Base-by-base conservation (phyloP, 768 basidiomycete genomes). In the Mrakia frigida region DNA sequence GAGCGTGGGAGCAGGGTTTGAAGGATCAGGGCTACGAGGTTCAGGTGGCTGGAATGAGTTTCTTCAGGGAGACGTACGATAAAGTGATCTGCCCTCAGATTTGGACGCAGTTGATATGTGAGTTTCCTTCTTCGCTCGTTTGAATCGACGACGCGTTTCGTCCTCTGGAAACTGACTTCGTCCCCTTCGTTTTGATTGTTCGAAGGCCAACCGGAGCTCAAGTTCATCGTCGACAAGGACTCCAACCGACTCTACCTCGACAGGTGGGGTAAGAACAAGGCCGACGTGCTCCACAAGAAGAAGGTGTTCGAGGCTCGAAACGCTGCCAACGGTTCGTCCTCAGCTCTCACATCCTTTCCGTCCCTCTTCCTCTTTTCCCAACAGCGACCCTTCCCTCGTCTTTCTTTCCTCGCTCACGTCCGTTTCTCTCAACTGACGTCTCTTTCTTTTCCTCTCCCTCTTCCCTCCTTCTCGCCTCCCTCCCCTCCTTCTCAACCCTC, bases 21-120 rank as follows among this genome's bases (percentile, higher is more conserved):
- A n/a, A 43, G 6, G 60, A 9, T 18, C 33, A 63, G 50, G 3
- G 25, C 1, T 6, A 68, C 65, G 2, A 37, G 43, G 59, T 41
- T 7, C 4, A 21, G 21, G 52, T 74, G 14, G 73, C 25, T 7
- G 77, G 77, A 9, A 16, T 70, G 68, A 70, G 73, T 16, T 78
- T 78, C 77, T 43, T 78, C 69, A 28, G 73, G 6, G 37, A 28
- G 41, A 43, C 3, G 14, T 78, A 74, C 37, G 77, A 78, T 25
- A 23, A 31, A 3, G 59, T 53, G 72, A 68, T 59, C 7, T 74
- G 73, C 56, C 52, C 73, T 5, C 53, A 78, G 71, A 71, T 78
- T 31, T 78, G 77, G 77, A 41, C 63, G 63, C 50, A 74, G 31
- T n/a, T 73, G 68, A 70, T 78, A n/a, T 35, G 77, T 78, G 53